Evolutionary conservation across 805 yeast genomes (phyloP).

Genomic region (Yarrowia keelungensis): DNA sequence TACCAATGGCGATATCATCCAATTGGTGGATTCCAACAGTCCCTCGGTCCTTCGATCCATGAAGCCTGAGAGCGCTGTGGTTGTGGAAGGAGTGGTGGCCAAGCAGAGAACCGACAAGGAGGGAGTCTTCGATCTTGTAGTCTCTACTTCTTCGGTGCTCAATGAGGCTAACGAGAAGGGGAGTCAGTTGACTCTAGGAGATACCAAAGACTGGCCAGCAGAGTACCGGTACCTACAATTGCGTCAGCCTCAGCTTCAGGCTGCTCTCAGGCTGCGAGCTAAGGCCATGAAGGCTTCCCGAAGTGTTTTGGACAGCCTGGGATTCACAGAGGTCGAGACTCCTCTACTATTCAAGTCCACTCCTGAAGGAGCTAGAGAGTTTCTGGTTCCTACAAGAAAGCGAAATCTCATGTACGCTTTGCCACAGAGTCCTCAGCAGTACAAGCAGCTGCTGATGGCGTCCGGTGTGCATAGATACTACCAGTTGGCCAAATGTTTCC

Average conservation of each 20-base stretch:
- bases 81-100: slow-evolving; percentile 62
- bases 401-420: slow-evolving; percentile 75
- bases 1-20: slow-evolving; percentile 67
- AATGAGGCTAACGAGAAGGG: slow-evolving; percentile 71
- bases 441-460: slow-evolving; percentile 93
- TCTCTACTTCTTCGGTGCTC: slow-evolving; percentile 60
- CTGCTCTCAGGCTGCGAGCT: slow-evolving; percentile 50
- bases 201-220: slow-evolving; percentile 70
- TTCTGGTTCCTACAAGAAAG: slow-evolving; percentile 86
- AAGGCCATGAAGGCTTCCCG: slow-evolving; percentile 51
- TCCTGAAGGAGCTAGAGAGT: slow-evolving; percentile 98
- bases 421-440: slow-evolving; percentile 98
- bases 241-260: slow-evolving; percentile 54
- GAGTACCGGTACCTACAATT: slow-evolving; percentile 83
- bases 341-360: slow-evolving; percentile 93
- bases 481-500: slow-evolving; percentile 91
- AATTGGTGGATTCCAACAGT: slow-evolving; percentile 57
- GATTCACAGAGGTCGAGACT: slow-evolving; percentile 87
- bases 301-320: slow-evolving; percentile 49
- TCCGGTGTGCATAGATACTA: slow-evolving; percentile 86
- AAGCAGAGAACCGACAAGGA: slow-evolving; percentile 43
- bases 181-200: slow-evolving; percentile 69
- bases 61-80: slow-evolving; percentile 78
- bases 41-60: slow-evolving; percentile 54
- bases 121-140: slow-evolving; percentile 62